These are phyloP conservation scores for Paxillus rubicundulus DNA, from an alignment of 768 basidiomycete species.

Conservation along the genomic window DNA sequence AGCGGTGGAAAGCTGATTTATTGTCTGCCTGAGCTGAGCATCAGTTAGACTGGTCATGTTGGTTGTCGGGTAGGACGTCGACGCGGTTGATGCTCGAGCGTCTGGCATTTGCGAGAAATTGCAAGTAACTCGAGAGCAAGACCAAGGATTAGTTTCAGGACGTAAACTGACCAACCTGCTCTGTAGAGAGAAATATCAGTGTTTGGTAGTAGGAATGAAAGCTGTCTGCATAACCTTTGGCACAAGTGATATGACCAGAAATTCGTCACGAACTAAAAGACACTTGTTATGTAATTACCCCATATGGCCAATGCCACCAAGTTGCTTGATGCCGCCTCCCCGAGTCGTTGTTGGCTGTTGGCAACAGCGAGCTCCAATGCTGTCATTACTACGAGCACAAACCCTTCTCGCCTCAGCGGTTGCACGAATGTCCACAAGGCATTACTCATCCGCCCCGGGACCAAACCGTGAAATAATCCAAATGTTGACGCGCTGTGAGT, in stretches of 20 bases:
- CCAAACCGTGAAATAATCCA: slow-evolving; percentile 40
- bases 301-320: too few relatives aligned
- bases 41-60: slow-evolving; percentile 52
- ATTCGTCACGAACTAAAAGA: slow-evolving; percentile 2
- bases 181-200: neutral
- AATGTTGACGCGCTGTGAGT: slow-evolving; percentile 43
- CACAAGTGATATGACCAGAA: neutral
- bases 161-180: too few relatives aligned
- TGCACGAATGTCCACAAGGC: slow-evolving; percentile 10
- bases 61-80: slow-evolving; percentile 32
- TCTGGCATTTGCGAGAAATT: slow-evolving; percentile 23
- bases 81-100: slow-evolving; percentile 20
- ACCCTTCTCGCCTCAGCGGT: neutral
- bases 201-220: neutral
- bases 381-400: slow-evolving; percentile 15
- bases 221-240: too few relatives aligned
- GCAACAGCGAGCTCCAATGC: slow-evolving; percentile 13
- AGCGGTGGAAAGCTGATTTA: slow-evolving; percentile 49
- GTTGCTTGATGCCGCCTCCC: too few relatives aligned
- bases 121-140: too few relatives aligned
- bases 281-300: slow-evolving; percentile 27
- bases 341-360: neutral
- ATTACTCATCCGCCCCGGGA: slow-evolving; percentile 17
- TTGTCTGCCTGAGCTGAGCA: slow-evolving; percentile 60
- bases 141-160: neutral